Evolutionary conservation across 1,284 basidiomycete species (phyloP), one percentile per base, ranked within the genome.

Genomic region (Leccinum angustisporum): DNA sequence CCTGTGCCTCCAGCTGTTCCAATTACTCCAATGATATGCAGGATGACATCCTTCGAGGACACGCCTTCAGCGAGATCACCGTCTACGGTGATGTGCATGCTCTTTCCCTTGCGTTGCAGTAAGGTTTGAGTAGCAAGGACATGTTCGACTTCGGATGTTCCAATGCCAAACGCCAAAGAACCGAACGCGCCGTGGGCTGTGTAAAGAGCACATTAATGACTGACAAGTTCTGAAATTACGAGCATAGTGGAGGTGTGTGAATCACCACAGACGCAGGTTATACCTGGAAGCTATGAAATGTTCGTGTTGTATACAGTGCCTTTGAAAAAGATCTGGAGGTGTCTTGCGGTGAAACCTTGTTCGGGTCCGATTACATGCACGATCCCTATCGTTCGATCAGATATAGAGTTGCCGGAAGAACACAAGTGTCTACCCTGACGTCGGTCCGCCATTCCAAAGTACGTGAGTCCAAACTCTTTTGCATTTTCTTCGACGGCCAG

Each of bases 341-440:
- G 14, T 4, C 83, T 58, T 70, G 90, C 90, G 56, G 94, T 98
- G 76, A 98, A 98, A 38, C 95, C 95, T 79, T 98, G 94, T 75
- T 98, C 95, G 56, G 96, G 95, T 56, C 95, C 96, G 70, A 98
- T 97, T 66, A 98, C 84, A 76, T 98, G 95, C 8, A 98, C 95
- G 68, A 97, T 98, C 63, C 95, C 91, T 94, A 16, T 58, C 46
- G 61, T 60, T 46, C 54, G 55, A 57, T 68, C 51, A 62, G 48
- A 38, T 33, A 59, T 40, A n/a, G 46, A 54, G 4, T 50, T 56
- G 55, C 52, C 3, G 38, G 46, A 16, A 18, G 43, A 18, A 13
- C 2, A 54, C n/a, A 33, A 27, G 14, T 54, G 8, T 76, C 63
- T 68, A 90, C 92, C 94, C 80, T 97, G 94, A 69, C 94, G 86